A percentile compares a stretch with the other conserved stretches of the same genome.
Conservation (phyloP, 805 yeast species). For the Candida loeiensis region DNA sequence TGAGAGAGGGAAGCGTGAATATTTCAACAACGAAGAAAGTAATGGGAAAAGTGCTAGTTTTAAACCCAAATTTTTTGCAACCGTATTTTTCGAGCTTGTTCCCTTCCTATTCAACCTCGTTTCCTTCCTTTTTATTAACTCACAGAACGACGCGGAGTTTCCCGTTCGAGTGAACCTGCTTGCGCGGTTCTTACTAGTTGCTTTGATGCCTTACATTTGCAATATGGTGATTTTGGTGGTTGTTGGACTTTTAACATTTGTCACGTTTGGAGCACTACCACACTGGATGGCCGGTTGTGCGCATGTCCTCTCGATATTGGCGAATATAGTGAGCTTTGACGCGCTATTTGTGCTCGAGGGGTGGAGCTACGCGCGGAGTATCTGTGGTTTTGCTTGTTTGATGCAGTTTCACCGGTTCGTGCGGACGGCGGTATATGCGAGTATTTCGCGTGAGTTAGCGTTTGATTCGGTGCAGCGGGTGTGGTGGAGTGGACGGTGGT, state of each 20-base stretch:
- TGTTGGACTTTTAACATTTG: conserved; percentile 33
- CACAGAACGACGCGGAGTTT: conserved; percentile 73
- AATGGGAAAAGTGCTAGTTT: too few species aligned
- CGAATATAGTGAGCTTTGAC: conserved; percentile 34
- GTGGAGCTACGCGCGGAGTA: conserved; percentile 36
- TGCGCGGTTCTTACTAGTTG: conserved; percentile 55
- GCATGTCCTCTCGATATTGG: conserved; percentile 32
- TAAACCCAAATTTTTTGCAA: background rate
- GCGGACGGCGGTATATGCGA: conserved; percentile 27
- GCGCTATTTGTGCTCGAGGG: conserved; percentile 39
- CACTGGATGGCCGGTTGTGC: conserved; percentile 39
- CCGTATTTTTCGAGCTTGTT: background rate
- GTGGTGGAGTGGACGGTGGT: conserved; percentile 58
- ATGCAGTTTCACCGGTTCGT: conserved; percentile 36
- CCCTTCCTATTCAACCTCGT: conserved; percentile 27
- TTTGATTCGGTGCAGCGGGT: conserved; percentile 41
- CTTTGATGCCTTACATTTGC: conserved; percentile 46
- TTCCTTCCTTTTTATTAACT: conserved; percentile 77
- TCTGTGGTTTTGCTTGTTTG: conserved; percentile 38
- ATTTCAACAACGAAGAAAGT: too few species aligned
- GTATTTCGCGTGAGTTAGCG: conserved; percentile 41
- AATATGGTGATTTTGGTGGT: conserved; percentile 31
- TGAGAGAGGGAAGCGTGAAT: too few species aligned
- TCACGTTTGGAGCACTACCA: conserved; percentile 30
- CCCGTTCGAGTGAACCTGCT: conserved; percentile 46